phyloP scores from a whole-genome alignment of 768 basidiomycete genomes.

The Postia placenta region DNA sequence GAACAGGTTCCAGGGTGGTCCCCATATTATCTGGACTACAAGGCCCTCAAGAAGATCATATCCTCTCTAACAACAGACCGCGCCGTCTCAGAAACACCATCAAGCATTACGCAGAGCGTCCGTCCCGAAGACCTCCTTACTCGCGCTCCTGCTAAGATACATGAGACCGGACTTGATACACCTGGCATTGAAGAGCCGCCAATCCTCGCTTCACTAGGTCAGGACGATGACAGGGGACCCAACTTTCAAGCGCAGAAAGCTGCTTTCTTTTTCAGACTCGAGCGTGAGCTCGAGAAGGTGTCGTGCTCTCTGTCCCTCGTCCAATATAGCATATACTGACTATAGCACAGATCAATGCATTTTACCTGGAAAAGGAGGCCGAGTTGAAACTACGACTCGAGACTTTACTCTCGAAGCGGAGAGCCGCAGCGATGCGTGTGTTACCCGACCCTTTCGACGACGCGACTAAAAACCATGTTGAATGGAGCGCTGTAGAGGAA shows the following conservation, averaged over 20 bases:
- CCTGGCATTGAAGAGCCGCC: constrained; percentile 40
- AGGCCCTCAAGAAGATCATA: constrained; percentile 97
- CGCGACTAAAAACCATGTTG: constrained; percentile 59
- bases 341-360: constrained; percentile 79
- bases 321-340: constrained; percentile 3
- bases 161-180: constrained; percentile 11
- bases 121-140: constrained; percentile 52
- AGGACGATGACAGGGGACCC: constrained; percentile 70
- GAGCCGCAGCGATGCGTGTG: constrained; percentile 70
- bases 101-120: constrained; percentile 23
- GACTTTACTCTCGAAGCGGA: constrained; percentile 88
- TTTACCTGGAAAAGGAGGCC: constrained; percentile 96
- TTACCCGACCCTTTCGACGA: constrained; percentile 64
- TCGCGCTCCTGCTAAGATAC: constrained; percentile 4
- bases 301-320: neutral
- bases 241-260: constrained; percentile 94
- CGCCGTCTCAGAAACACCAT: constrained; percentile 74
- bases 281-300: constrained; percentile 96
- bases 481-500: constrained; percentile 96
- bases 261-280: constrained; percentile 98
- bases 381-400: constrained; percentile 89
- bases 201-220: constrained; percentile 53
- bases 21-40: constrained; percentile 94
- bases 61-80: constrained; percentile 88
- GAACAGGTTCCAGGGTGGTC: constrained; percentile 98